Evolutionary conservation across 83 land plant genomes (phyloP), one percentile per base, ranked within the genome.

Genomic region (Diphasiastrum complanatum): DNA sequence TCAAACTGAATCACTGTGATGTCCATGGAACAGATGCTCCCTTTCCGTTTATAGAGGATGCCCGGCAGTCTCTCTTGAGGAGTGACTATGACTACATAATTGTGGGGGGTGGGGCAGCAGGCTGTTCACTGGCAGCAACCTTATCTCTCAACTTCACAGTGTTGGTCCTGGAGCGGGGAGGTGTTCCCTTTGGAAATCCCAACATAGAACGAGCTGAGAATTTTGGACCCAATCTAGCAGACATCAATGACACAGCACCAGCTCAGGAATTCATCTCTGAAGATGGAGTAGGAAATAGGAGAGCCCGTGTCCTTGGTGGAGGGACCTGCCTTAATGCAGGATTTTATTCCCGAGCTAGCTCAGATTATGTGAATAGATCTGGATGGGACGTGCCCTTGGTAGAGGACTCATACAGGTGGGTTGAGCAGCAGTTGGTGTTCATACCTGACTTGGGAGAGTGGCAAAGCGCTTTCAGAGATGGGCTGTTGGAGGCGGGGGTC

Each of bases 261-360:
- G 49, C 96, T 8, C 91, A 93, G 61, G 48, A 53, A 6, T 89
- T 93, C 75, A 51, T 78, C 14, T 93, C 99, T 46, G 80, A 78
- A 33, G 96, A 93, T 58, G 99, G 96, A 18, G 96, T 93, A 19
- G 46, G 71, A 28, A 85, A 75, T 67, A 46, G 70, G 33, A 67
- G 99, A 1, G 86, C 91, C 0, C 71, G 99, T 0, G 92, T 93
- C 27, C 76, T 93, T 3, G 99, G 99, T 35, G 99, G 96, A 10
- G 83, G 96, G 4, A 75, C 70, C 51, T 75, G 75, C 77, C 38
- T 93, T 33, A 89, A 93, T 62, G 96, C 96, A 0, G 99, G 99
- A 2, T 93, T 93, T 64, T 93, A 85, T 73, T 71, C 83, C 12
- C 75, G 84, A 2, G 96, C 96, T 1, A 60, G 73, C 60, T 40